phyloP scores from a whole-genome alignment of 202 grass and related monocot genomes.

The Dendrocalamus latiflorus region DNA sequence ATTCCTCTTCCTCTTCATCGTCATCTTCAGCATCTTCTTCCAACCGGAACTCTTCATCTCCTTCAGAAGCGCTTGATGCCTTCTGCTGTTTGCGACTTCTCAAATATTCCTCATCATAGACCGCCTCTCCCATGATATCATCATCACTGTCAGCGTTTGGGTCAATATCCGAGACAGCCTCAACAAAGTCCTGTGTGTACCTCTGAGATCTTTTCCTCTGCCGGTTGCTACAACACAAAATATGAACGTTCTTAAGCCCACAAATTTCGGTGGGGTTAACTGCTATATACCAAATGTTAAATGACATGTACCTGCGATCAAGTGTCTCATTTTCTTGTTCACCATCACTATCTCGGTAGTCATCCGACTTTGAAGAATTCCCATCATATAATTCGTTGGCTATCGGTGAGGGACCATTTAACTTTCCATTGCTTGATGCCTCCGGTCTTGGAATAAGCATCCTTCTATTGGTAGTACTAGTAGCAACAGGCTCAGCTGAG shows the following conservation, averaged over 20 bases:
- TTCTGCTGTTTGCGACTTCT: slow-evolving; percentile 78
- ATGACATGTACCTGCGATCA: slow-evolving; percentile 68
- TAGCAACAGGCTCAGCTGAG: slow-evolving; percentile 60
- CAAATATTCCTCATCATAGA: slow-evolving; percentile 93
- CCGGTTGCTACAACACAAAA: slow-evolving; percentile 62
- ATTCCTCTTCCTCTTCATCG: slow-evolving; percentile 92
- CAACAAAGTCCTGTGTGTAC: slow-evolving; percentile 85
- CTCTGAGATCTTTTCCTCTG: slow-evolving; percentile 80
- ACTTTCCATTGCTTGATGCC: slow-evolving; percentile 69
- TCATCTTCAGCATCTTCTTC: slow-evolving; percentile 78
- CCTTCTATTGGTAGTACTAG: slow-evolving; percentile 46
- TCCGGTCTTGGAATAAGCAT: slow-evolving; percentile 50
- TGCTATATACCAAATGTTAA: not conserved
- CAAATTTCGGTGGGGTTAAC: not conserved
- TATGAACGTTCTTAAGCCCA: slow-evolving; percentile 13
- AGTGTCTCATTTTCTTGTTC: slow-evolving; percentile 76
- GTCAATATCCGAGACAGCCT: slow-evolving; percentile 66
- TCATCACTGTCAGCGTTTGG: slow-evolving; percentile 70
- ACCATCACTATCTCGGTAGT: slow-evolving; percentile 73
- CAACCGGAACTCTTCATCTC: slow-evolving; percentile 83
- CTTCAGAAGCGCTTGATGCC: slow-evolving; percentile 75
- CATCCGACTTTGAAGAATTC: slow-evolving; percentile 73
- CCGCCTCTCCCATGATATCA: slow-evolving; percentile 96
- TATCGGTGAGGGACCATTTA: slow-evolving; percentile 47
- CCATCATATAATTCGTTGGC: slow-evolving; percentile 47